Evolutionary conservation across 352 stramenopile genomes (phyloP).

Genomic region (Thraustochytrium striatum): DNA sequence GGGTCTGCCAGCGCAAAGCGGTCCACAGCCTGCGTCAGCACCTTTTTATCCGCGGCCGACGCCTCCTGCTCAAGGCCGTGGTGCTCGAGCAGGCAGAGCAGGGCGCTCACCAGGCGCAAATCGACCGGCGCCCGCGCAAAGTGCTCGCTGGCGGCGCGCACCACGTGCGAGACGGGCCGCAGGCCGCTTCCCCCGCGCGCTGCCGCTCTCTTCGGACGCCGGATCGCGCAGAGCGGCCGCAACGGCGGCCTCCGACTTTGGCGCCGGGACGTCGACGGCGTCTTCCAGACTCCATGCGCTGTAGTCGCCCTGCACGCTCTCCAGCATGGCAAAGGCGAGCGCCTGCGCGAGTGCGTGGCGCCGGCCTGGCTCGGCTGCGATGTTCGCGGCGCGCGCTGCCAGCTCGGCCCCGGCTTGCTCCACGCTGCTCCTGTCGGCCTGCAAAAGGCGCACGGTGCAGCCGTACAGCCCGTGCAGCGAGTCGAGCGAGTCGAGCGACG

Average conservation of each 20-base stretch:
- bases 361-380: too few species aligned
- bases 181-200: too few species aligned
- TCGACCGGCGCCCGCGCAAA: not conserved
- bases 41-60: not conserved
- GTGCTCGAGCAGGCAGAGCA: conserved; percentile 22
- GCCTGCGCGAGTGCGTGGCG: too few species aligned
- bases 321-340: too few species aligned
- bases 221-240: not conserved
- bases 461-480: too few species aligned
- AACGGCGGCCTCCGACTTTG: not conserved
- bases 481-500: too few species aligned
- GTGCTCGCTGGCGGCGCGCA: conserved; percentile 6
- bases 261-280: not conserved
- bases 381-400: too few species aligned
- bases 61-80: not conserved
- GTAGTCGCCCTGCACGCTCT: not conserved
- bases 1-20: conserved; percentile 31
- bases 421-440: too few species aligned
- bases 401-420: too few species aligned
- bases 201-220: too few species aligned
- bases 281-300: not conserved
- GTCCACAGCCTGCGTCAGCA: conserved; percentile 17
- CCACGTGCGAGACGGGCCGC: conserved; percentile 13
- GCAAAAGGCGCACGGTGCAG: too few species aligned
- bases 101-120: not conserved